Evolutionary conservation across 2,329 filamentous ascomycete species (phyloP).

Genomic region (Fusarium praegraminearum): DNA sequence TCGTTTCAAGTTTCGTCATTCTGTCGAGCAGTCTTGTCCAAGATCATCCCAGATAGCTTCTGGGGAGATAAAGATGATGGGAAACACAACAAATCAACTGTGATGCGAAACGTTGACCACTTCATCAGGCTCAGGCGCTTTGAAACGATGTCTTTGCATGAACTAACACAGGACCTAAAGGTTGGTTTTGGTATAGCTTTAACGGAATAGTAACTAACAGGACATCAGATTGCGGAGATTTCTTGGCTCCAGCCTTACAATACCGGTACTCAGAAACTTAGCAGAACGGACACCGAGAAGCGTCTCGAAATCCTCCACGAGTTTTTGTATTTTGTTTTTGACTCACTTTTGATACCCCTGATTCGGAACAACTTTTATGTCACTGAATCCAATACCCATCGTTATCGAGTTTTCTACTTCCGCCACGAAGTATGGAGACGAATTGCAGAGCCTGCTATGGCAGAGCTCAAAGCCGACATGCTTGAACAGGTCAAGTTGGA

Average conservation of each 20-base stretch:
- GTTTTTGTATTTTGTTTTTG: conserved; percentile 91
- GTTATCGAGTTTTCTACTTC: conserved; percentile 90
- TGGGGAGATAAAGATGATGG: conserved; percentile 73
- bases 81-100: conserved; percentile 67
- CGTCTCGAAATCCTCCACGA: conserved; percentile 84
- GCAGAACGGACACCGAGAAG: conserved; percentile 78
- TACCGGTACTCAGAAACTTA: conserved; percentile 66
- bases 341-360: conserved; percentile 89
- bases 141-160: conserved; percentile 83
- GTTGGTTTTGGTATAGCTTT: conserved; percentile 55
- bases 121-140: conserved; percentile 85
- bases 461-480: conserved; percentile 75
- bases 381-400: conserved; percentile 86
- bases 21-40: conserved; percentile 79
- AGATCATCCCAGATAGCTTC: conserved; percentile 78
- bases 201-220: background rate
- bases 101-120: conserved; percentile 77
- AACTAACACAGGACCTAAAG: conserved; percentile 80
- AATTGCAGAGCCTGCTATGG: conserved; percentile 79
- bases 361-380: conserved; percentile 92
- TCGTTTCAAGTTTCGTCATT: conserved; percentile 82
- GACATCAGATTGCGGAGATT: conserved; percentile 71
- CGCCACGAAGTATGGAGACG: conserved; percentile 91
- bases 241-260: conserved; percentile 76
- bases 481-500: conserved; percentile 79